Conservation (phyloP, 129 eudicot species). For the Flaveria bidentis region DNA sequence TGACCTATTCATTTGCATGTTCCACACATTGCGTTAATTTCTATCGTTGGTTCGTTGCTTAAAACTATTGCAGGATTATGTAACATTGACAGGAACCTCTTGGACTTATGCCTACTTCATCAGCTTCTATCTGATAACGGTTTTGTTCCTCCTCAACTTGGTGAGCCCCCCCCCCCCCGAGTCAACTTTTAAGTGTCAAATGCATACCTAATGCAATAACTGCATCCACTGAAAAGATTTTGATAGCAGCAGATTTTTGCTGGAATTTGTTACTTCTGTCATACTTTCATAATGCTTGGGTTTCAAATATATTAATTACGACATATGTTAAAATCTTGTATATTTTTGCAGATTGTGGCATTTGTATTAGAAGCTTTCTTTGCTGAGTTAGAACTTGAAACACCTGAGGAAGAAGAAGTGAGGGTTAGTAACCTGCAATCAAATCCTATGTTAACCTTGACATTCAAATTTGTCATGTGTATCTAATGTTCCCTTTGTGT, state of each 20-base stretch:
- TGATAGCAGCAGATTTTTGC: background rate
- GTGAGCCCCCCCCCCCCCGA: slow-evolving; percentile 39
- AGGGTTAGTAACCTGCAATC: slow-evolving; percentile 45
- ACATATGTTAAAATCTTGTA: slow-evolving; percentile 13
- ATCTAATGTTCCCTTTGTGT: slow-evolving; percentile 17
- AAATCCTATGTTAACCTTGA: slow-evolving; percentile 13
- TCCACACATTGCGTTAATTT: background rate
- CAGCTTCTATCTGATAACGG: slow-evolving; percentile 86
- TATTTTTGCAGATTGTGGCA: slow-evolving; percentile 69
- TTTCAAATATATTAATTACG: background rate
- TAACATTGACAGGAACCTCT: slow-evolving; percentile 60
- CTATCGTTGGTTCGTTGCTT: slow-evolving; percentile 15
- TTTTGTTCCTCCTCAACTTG: slow-evolving; percentile 59
- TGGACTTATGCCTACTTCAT: slow-evolving; percentile 74
- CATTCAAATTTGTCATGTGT: background rate
- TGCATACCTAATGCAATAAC: background rate
- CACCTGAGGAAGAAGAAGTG: slow-evolving; percentile 50
- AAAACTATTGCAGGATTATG: slow-evolving; percentile 63
- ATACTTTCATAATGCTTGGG: no score
- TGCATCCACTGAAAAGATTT: background rate
- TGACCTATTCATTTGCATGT: background rate
- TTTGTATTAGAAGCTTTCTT: slow-evolving; percentile 98
- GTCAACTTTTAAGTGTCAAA: slow-evolving; percentile 1
- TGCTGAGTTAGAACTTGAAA: slow-evolving; percentile 84
- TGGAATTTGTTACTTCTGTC: background rate